Evolutionary conservation across 805 yeast species (phyloP).

Genomic region (Candida dendrica): DNA sequence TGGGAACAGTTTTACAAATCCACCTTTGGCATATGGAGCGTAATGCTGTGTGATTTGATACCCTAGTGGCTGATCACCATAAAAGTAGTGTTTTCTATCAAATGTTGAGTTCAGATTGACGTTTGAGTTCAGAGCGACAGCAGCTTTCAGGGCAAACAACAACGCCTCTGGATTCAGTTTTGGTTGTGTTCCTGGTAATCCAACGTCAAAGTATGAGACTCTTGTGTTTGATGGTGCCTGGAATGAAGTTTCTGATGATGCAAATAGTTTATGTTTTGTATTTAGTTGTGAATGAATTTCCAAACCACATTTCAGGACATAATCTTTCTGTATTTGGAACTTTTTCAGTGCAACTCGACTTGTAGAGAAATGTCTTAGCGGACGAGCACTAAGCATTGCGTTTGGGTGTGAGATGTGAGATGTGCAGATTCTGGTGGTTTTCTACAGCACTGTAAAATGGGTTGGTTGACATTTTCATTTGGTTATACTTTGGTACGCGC

Average conservation of each 20-base stretch:
- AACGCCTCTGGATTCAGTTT: constrained; percentile 68
- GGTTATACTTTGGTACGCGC: no score
- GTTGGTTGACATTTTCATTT: no score
- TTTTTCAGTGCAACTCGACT: neutral
- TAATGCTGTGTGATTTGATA: constrained; percentile 92
- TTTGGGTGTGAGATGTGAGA: no score
- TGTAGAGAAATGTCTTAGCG: no score
- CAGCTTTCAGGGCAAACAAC: constrained; percentile 62
- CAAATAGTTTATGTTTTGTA: constrained; percentile 71
- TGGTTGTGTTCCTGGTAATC: constrained; percentile 93
- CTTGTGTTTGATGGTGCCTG: constrained; percentile 57
- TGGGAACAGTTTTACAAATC: constrained; percentile 42
- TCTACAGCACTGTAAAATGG: no score
- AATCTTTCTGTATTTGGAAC: constrained; percentile 1
- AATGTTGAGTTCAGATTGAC: constrained; percentile 57
- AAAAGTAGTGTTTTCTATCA: constrained; percentile 93
- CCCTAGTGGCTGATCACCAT: constrained; percentile 94
- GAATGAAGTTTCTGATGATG: constrained; percentile 45
- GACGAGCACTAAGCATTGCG: no score
- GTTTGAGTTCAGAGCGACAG: constrained; percentile 56
- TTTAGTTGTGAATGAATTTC: constrained; percentile 90
- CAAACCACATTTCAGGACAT: constrained; percentile 67
- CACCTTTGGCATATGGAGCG: constrained; percentile 69
- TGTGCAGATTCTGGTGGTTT: no score
- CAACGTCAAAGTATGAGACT: constrained; percentile 74